Percentiles rank a stretch among this genome's conserved stretches.
Evolutionary conservation across 2,329 filamentous ascomycete genomes (phyloP).

Genomic region (Bipolaris oryzae): DNA sequence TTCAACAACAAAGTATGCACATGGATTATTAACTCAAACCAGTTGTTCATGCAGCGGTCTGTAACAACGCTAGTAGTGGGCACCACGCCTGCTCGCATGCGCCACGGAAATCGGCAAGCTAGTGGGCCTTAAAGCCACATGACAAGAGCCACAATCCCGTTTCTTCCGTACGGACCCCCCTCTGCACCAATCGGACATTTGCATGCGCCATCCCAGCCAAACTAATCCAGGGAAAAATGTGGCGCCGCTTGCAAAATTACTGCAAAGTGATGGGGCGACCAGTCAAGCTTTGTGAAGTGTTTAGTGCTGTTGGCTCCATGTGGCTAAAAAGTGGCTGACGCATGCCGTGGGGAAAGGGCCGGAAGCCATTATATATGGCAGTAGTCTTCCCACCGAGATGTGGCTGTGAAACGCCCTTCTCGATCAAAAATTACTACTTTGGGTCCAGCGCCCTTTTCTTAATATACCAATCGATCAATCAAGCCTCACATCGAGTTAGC

Average conservation of each 20-base stretch:
- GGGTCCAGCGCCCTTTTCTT: neutral
- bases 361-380: constrained; percentile 14
- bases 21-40: neutral
- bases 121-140: constrained; percentile 16
- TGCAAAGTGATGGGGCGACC: constrained; percentile 17
- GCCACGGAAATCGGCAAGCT: constrained; percentile 23
- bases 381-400: constrained; percentile 1
- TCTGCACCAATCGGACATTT: constrained; percentile 11
- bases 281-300: constrained; percentile 16
- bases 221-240: constrained; percentile 4
- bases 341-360: constrained; percentile 13
- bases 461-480: neutral
- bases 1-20: neutral
- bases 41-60: neutral
- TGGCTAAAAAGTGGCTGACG: constrained; percentile 20
- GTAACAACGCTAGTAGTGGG: neutral
- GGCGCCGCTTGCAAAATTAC: constrained; percentile 9
- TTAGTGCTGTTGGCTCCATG: constrained; percentile 7
- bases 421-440: constrained; percentile 2
- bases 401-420: constrained; percentile 11
- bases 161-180: constrained; percentile 18
- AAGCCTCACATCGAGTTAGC: neutral
- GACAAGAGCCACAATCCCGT: constrained; percentile 18
- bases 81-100: constrained; percentile 1
- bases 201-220: constrained; percentile 12